Evolutionary conservation across 2,329 filamentous ascomycete genomes (phyloP), one percentile per base, ranked within the genome.

Genomic region (Aspergillus neoniger): DNA sequence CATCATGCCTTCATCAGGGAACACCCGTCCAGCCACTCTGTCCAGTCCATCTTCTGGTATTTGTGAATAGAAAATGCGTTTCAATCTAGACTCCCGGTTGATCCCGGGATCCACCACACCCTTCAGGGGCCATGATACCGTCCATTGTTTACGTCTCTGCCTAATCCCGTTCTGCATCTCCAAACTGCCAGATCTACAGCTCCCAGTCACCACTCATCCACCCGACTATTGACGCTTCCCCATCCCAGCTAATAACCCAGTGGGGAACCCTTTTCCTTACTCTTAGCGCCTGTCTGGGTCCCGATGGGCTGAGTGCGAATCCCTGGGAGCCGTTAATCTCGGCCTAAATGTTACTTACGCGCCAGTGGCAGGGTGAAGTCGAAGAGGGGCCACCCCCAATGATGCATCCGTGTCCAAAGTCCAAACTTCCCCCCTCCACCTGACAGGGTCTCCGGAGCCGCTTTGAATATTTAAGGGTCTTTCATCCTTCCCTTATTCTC

Each of bases 71-170:
- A 25, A 21, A 21, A 10, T 21, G 19, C 10, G 23, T 17, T 48
- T 49, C 44, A 30, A 30, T 49, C 44, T n/a, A n/a, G 23, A 21
- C 32, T 14, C n/a, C 47, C 41, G 15, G 25, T 17, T 15, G 47
- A 14, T 14, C 23, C 14, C n/a, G n/a, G 25, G 39, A 19, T 21
- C 38, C 17, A 47, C 53, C 38, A 3, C 38, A 3, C 23, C 32
- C 17, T 32, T 55, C 53, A 55, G 53, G 53, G 53, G 53, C 41
- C 30, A 21, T 28, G 41, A 25, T 55, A 41, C 32, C 32, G 32
- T 36, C 32, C 32, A 14, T 36, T 14, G 32, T 36, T 52, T 60
- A 64, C 63, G 63, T 61, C 59, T 64, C 66, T 68, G 66, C 65
- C 66, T 68, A 62, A 59, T 56, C 47, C 53, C 53, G 25, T 36